These are phyloP conservation scores for Paramarasmius palmivorus DNA, from an alignment of 1,284 basidiomycete genomes.

Conservation along the genomic window DNA sequence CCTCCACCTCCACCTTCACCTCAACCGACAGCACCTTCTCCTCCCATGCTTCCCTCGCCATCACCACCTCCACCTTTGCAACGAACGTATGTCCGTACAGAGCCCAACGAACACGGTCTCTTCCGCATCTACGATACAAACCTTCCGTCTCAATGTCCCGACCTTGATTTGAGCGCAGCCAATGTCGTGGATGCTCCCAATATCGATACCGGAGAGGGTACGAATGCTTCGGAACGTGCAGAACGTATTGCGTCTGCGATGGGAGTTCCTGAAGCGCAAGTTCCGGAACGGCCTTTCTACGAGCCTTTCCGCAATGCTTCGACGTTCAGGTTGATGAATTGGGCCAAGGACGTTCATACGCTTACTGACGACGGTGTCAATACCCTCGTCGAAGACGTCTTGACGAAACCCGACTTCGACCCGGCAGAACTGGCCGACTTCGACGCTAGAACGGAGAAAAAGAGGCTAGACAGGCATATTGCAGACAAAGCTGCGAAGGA, in stretches of 20 bases:
- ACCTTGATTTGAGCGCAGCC: no score
- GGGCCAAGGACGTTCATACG: background rate
- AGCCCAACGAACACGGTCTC: conserved; percentile 1
- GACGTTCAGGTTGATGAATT: background rate
- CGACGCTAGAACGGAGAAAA: background rate
- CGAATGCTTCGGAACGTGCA: background rate
- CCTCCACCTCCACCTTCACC: no score
- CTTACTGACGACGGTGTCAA: background rate
- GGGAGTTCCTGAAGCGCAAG: no score
- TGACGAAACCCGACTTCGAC: conserved; percentile 2
- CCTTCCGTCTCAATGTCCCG: background rate
- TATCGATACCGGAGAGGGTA: background rate
- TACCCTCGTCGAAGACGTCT: background rate
- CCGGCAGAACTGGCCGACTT: background rate
- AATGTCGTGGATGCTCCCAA: background rate
- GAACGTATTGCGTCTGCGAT: no score
- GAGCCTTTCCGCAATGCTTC: background rate
- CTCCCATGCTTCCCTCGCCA: background rate
- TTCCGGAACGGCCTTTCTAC: background rate
- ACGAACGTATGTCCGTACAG: background rate
- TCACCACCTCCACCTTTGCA: background rate
- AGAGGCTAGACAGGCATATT: background rate
- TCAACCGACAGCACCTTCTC: no score
- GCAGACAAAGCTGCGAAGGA: no score
- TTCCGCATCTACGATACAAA: conserved; percentile 1